Percentiles rank a stretch among this genome's conserved stretches.
Conservation (phyloP, 1,284 basidiomycete species). For the Sporisorium scitamineum region DNA sequence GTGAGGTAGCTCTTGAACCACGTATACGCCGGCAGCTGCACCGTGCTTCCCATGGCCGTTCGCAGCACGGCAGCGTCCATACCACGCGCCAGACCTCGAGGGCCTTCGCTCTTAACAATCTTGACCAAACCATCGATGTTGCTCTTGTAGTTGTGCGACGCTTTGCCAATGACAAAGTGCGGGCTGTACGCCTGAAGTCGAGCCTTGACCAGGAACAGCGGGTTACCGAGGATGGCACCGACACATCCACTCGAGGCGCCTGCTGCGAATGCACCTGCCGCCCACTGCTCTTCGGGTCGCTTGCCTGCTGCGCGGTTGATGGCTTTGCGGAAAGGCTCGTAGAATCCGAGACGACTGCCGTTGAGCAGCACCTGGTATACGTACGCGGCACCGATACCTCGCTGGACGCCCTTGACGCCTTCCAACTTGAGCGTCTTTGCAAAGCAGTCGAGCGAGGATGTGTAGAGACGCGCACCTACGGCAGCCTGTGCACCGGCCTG, state of each 20-base stretch:
- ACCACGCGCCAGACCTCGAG: constrained; percentile 85
- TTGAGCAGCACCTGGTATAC: constrained; percentile 84
- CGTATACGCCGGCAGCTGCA: constrained; percentile 95
- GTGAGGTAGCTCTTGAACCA: constrained; percentile 73
- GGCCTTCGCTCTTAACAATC: constrained; percentile 82
- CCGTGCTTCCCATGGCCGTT: constrained; percentile 94
- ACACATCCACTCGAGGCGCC: constrained; percentile 90
- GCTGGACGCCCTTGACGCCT: constrained; percentile 88
- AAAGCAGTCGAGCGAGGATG: constrained; percentile 86
- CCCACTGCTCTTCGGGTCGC: constrained; percentile 76
- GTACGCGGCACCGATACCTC: constrained; percentile 84
- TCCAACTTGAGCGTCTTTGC: constrained; percentile 90
- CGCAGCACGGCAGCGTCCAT: constrained; percentile 92
- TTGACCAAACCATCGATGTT: constrained; percentile 83
- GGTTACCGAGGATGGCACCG: constrained; percentile 90
- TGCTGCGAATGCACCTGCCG: constrained; percentile 74
- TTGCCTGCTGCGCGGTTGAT: constrained; percentile 80
- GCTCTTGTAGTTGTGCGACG: constrained; percentile 89
- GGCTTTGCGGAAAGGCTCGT: constrained; percentile 85
- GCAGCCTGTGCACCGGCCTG: constrained; percentile 38
- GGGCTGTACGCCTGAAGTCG: constrained; percentile 85
- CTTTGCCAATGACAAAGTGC: constrained; percentile 89
- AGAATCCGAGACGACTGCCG: constrained; percentile 94
- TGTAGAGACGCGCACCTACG: constrained; percentile 75
- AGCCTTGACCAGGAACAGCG: constrained; percentile 95